Conservation (phyloP, 1,284 basidiomycete species). For the Ceratobasidium theobromae region DNA sequence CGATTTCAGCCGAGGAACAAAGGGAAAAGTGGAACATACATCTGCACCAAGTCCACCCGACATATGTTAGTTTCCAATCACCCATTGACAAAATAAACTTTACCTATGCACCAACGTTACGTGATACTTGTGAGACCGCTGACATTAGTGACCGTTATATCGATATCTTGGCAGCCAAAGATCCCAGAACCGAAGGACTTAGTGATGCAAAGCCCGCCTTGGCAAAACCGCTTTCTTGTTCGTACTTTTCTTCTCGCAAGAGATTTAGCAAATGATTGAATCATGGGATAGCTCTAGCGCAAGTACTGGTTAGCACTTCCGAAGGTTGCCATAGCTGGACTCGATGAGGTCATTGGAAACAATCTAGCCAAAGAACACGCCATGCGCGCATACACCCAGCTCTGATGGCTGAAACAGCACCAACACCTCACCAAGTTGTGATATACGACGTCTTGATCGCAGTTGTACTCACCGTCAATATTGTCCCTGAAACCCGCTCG, state of each 20-base stretch:
- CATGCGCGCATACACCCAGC: neutral
- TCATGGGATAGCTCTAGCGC: neutral
- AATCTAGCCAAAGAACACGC: neutral
- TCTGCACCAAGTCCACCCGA: too few species aligned
- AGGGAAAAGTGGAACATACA: constrained; percentile 49
- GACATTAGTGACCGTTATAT: too few species aligned
- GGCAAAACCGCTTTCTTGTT: neutral
- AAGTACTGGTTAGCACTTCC: neutral
- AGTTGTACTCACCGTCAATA: neutral
- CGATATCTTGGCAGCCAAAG: too few species aligned
- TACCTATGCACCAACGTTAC: neutral
- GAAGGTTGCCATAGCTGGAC: neutral
- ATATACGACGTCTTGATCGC: neutral
- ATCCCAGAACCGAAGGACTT: too few species aligned
- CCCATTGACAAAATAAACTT: too few species aligned
- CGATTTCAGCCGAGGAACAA: constrained; percentile 61
- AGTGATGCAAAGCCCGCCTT: neutral
- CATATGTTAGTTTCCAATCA: too few species aligned
- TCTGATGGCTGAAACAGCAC: neutral
- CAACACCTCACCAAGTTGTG: neutral
- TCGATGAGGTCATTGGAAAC: neutral
- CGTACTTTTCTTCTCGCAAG: neutral
- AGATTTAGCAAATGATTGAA: neutral
- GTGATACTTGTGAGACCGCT: too few species aligned
- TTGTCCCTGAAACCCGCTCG: neutral